Evolutionary conservation across 2,329 filamentous ascomycete species (phyloP), one percentile per base, ranked within the genome.

Genomic region (Pyricularia grisea): DNA sequence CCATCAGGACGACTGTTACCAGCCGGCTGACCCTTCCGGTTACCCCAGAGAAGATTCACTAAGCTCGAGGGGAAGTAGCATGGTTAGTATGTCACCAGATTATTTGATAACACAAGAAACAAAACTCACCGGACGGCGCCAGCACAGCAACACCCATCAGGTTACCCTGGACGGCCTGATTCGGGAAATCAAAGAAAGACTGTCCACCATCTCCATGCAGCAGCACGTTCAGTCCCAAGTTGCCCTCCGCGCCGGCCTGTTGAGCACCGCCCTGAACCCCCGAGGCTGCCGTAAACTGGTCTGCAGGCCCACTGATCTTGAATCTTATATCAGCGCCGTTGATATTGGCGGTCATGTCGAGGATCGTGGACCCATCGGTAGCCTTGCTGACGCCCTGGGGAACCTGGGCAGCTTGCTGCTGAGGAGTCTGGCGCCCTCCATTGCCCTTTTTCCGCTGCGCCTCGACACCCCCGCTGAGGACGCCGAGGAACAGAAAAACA

Each of bases 131-230:
- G 7, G 70, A 72, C 6, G 86, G 86, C 0, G 86, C 84, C 14
- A 88, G 81, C 1, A 86, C 76, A 10, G 79, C 83, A 11, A 85
- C 83, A 70, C 84, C 84, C 75, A 84, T 83, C 36, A 84, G 80
- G 71, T 81, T 82, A 67, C 77, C 74, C 68, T 83, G 81, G 12
- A 86, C 81, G 23, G 79, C 81, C 72, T 86, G 82, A 75, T 86
- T 86, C 50, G 84, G 84, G 76, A 86, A 85, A 74, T 85, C 83
- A 75, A 85, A 84, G 79, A 86, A 87, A 14, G 83, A 85, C 72
- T 86, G 83, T 7, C 86, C 86, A 61, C 86, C 85, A 73, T 88
- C 86, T 67, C 85, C 85, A 74, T 88, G 86, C 3, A 88, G 80
- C 50, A 88, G 81, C 17, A 88, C 82, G 72, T 88, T 88, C 7